A percentile compares a stretch with the other conserved stretches of the same genome.
Evolutionary conservation across 345 rosid genomes (phyloP).

Genomic region (Pugionium dolabratum): DNA sequence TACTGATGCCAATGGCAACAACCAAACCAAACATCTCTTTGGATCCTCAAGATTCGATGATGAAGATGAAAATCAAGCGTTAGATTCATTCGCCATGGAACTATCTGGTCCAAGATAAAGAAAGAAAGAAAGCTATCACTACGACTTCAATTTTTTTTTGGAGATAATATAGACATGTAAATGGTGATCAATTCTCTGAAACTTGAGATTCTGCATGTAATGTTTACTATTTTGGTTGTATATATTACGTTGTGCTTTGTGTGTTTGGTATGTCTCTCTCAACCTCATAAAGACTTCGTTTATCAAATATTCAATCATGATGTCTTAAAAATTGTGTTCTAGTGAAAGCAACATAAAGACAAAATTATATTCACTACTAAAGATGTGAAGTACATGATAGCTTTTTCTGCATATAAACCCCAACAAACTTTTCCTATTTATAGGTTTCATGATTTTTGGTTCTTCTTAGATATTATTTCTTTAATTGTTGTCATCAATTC

Average conservation of each 20-base stretch:
- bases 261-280: constrained; percentile 13
- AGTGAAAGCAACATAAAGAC: constrained; percentile 7
- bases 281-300: background rate
- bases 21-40: constrained; percentile 53
- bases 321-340: constrained; percentile 18
- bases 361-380: background rate
- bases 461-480: constrained; percentile 12
- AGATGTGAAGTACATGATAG: constrained; percentile 22
- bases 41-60: constrained; percentile 70
- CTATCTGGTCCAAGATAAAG: constrained; percentile 88
- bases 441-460: constrained; percentile 32
- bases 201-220: constrained; percentile 21
- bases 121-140: constrained; percentile 4
- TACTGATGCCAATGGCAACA: constrained; percentile 37
- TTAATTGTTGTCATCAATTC: constrained; percentile 14
- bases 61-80: constrained; percentile 69
- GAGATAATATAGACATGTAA: constrained; percentile 37
- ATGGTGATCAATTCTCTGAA: constrained; percentile 20
- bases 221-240: constrained; percentile 27
- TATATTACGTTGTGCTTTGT: background rate
- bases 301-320: background rate
- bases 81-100: constrained; percentile 88
- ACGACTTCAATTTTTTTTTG: background rate
- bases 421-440: constrained; percentile 24
- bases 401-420: constrained; percentile 2